A percentile compares a stretch with the other conserved stretches of the same genome.
These are phyloP conservation scores for Westerdykella aurantiaca DNA, from an alignment of 2,329 filamentous ascomycete species.

Conservation along the genomic window DNA sequence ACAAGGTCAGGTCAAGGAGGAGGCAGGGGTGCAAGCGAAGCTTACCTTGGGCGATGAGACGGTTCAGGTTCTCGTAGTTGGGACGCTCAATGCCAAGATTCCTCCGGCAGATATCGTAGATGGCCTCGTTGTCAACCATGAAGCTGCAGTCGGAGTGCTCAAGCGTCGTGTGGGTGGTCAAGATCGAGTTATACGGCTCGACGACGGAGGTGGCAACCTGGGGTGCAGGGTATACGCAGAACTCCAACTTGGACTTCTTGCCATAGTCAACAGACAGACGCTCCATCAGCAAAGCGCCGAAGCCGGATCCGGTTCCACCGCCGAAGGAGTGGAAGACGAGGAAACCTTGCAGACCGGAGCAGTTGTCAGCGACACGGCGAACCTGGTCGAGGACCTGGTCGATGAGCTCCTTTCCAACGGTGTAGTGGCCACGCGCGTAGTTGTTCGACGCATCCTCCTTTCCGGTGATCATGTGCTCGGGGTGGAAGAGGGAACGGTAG, in stretches of 20 bases:
- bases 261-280: conserved; percentile 97
- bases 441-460: conserved; percentile 99
- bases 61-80: conserved; percentile 98
- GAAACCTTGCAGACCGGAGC: conserved; percentile 96
- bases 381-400: conserved; percentile 98
- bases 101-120: conserved; percentile 98
- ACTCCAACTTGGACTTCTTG: conserved; percentile 99
- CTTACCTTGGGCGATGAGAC: conserved; percentile 89
- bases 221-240: conserved; percentile 97
- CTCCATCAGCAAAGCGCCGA: conserved; percentile 97
- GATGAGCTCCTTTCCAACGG: conserved; percentile 98
- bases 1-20: conserved; percentile 22
- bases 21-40: conserved; percentile 2
- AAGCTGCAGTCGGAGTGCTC: conserved; percentile 99
- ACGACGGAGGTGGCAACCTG: conserved; percentile 96
- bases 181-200: conserved; percentile 99
- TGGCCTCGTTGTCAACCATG: conserved; percentile 99
- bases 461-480: conserved; percentile 98
- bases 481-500: conserved; percentile 97
- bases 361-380: conserved; percentile 92
- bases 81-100: conserved; percentile 96
- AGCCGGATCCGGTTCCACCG: conserved; percentile 97
- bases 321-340: conserved; percentile 99
- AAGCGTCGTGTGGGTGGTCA: conserved; percentile 97
- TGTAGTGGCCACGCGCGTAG: conserved; percentile 99